These are phyloP conservation scores for Nothophaeocryptopus gaeumannii DNA, from an alignment of 2,329 filamentous ascomycete genomes.

Conservation along the genomic window DNA sequence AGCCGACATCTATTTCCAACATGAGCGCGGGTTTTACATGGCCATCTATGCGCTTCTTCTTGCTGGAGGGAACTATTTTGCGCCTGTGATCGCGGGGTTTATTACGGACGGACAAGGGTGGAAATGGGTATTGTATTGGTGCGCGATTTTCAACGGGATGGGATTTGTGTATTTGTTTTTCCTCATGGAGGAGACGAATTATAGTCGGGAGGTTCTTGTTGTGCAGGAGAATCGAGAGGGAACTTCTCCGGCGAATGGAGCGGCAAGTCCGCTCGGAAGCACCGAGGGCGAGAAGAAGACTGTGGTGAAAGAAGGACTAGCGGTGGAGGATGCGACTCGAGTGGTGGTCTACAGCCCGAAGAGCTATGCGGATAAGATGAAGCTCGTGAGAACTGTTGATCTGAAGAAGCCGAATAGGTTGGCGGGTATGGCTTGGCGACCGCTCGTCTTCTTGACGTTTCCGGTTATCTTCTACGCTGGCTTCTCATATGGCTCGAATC, in stretches of 20 bases:
- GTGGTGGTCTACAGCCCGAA: slow-evolving; percentile 15
- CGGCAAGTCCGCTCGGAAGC: background rate
- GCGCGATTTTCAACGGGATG: slow-evolving; percentile 52
- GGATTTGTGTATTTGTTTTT: slow-evolving; percentile 55
- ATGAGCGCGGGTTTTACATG: slow-evolving; percentile 32
- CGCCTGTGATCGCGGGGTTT: slow-evolving; percentile 50
- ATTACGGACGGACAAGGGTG: slow-evolving; percentile 50
- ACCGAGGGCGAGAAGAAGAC: slow-evolving; percentile 4
- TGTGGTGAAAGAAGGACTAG: background rate
- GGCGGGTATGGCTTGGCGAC: slow-evolving; percentile 29
- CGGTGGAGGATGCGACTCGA: slow-evolving; percentile 8
- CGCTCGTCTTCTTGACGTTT: slow-evolving; percentile 34
- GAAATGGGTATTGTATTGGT: slow-evolving; percentile 52
- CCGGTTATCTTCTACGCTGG: slow-evolving; percentile 1
- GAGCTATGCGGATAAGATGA: slow-evolving; percentile 35
- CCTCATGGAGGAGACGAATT: slow-evolving; percentile 61
- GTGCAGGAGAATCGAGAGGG: slow-evolving; percentile 7
- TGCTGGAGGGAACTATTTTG: slow-evolving; percentile 27
- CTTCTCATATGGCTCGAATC: slow-evolving; percentile 39
- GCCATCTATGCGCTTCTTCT: slow-evolving; percentile 29
- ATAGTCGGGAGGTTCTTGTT: slow-evolving; percentile 24
- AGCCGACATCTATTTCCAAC: slow-evolving; percentile 33
- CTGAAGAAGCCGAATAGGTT: slow-evolving; percentile 33
- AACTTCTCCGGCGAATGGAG: background rate
- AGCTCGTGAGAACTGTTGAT: slow-evolving; percentile 31